Base-by-base conservation (phyloP, 2,329 filamentous ascomycete genomes). In the Akanthomyces lecanii region DNA sequence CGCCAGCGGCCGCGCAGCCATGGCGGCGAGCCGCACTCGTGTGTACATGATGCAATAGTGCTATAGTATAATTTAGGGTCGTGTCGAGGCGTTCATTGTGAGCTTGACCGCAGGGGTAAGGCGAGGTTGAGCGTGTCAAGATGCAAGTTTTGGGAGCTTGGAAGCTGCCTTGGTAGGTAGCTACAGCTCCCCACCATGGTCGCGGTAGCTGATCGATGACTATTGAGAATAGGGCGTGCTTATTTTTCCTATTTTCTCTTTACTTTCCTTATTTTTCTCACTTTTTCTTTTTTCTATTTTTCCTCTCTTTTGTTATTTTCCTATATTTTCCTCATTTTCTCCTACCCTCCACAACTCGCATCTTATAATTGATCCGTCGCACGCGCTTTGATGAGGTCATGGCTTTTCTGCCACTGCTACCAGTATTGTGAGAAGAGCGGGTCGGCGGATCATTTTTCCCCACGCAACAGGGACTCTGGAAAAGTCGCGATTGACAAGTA, bases 401-500 rank as follows among this genome's bases (percentile, higher is more conserved):
- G 40, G 48, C 10, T 7, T 42, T 52, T 8, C 14, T 54, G 7
- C 28, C 4, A 51, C 44, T 45, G 21, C 12, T 18, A 16, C 21
- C 21, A 21, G 21, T 21, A 21, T 21, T 21, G 21, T 5, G 16
- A 30, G 30, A 23, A 38, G 33, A 58, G 54, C 54, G 54, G 53
- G 61, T 14, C 61, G 61, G 61, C 61, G 47, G 38, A 63, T 63
- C 45, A 28, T 57, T 63, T 63, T 63, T 63, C 61, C 61, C 48
- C 61, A 53, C 18, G 28, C 14, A 16, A 33, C 10, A 44, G 25
- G 23, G 36, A n/a, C 25, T 10, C n/a, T 21, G 10, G 25, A 56
- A 58, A 58, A 58, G 55, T 58, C 55, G 23, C 25, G 44, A 59
- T 59, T 14, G n/a, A 3, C 21, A 21, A 12, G 5, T 6, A 7